phyloP scores from a whole-genome alignment of 106 monocot species.

The Dioscorea zingiberensis region DNA sequence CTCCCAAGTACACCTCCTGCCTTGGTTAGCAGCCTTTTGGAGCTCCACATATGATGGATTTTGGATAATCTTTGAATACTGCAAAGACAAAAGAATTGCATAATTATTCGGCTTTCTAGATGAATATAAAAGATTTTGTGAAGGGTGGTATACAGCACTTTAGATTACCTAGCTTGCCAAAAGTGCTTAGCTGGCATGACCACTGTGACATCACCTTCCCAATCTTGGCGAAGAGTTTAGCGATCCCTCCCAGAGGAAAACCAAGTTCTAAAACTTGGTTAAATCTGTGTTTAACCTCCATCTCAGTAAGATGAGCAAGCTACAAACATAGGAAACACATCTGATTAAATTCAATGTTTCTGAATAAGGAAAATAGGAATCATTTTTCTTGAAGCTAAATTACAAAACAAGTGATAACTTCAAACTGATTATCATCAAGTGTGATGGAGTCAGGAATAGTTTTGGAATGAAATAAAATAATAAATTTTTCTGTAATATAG shows the following conservation, averaged over 20 bases:
- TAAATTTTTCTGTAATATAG: too few relatives aligned
- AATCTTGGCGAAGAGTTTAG: constrained; percentile 96
- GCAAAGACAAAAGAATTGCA: neutral
- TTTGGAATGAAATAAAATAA: constrained; percentile 69
- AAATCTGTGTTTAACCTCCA: constrained; percentile 97
- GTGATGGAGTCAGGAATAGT: too few relatives aligned
- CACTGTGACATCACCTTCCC: constrained; percentile 94
- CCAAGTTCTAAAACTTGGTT: constrained; percentile 89
- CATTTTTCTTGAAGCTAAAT: too few relatives aligned
- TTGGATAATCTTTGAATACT: constrained; percentile 93
- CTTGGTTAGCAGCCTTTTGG: constrained; percentile 91
- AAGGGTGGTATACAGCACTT: too few relatives aligned
- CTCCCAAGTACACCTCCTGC: constrained; percentile 95
- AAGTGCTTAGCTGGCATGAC: constrained; percentile 97
- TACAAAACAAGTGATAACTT: too few relatives aligned
- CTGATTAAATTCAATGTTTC: neutral
- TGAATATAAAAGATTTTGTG: neutral
- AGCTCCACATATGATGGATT: constrained; percentile 77
- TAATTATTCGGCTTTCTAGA: neutral
- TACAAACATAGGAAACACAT: constrained; percentile 15
- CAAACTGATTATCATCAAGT: too few relatives aligned
- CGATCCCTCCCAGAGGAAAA: constrained; percentile 79
- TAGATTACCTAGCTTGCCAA: constrained; percentile 67
- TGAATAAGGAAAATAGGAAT: too few relatives aligned
- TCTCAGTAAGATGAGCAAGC: constrained; percentile 90